Conservation (phyloP, 768 basidiomycete species). For the Hericium alpestre region DNA sequence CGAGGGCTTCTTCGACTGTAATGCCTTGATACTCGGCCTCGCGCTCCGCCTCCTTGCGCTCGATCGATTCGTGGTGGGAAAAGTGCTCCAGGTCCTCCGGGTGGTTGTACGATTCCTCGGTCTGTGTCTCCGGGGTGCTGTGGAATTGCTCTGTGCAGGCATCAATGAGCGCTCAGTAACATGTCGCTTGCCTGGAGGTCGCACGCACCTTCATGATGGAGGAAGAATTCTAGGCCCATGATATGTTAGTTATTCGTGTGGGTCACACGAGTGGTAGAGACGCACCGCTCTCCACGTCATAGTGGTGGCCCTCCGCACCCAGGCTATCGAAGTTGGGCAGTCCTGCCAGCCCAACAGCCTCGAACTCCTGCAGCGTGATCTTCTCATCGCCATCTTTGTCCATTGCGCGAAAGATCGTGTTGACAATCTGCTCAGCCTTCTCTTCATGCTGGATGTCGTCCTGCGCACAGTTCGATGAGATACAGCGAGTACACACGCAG, state of each 20-base stretch:
- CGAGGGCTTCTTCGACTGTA: conserved; percentile 57
- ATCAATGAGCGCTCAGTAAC: conserved; percentile 1
- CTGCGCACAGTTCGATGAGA: conserved; percentile 20
- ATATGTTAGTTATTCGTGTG: conserved; percentile 1
- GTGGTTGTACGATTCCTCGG: conserved; percentile 88
- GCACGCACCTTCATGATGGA: conserved; percentile 85
- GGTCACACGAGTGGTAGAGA: conserved; percentile 3
- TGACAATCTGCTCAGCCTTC: conserved; percentile 73
- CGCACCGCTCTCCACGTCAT: conserved; percentile 83
- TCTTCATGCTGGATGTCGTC: conserved; percentile 70
- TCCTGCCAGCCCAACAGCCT: conserved; percentile 58
- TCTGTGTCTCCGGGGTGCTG: conserved; percentile 94
- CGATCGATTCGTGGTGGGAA: conserved; percentile 77
- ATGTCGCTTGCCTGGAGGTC: neutral
- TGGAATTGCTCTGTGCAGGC: conserved; percentile 71
- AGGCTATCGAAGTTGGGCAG: conserved; percentile 76
- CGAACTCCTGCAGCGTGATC: conserved; percentile 61
- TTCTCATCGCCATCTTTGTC: conserved; percentile 71
- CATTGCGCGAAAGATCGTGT: conserved; percentile 54
- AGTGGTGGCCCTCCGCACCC: conserved; percentile 89
- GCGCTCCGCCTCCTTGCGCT: conserved; percentile 69
- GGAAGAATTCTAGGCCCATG: conserved; percentile 63
- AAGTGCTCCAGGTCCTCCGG: conserved; percentile 93
- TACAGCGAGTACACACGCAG: neutral
- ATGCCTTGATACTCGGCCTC: conserved; percentile 83